phyloP scores from a whole-genome alignment of 148 eudicot genomes.

The Selenicereus undatus region DNA sequence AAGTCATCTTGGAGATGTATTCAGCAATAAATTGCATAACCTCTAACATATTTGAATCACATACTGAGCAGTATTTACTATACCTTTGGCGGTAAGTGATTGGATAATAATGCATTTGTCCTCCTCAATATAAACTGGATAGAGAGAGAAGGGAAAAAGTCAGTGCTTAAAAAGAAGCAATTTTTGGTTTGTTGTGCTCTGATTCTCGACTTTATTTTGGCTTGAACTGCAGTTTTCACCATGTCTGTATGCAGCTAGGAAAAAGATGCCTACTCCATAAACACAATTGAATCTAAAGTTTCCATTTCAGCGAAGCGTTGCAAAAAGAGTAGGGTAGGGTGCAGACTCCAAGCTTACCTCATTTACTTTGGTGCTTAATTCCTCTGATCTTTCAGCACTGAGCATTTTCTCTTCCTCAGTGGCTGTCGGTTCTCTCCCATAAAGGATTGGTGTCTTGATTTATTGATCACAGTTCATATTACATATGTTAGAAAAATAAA shows the following conservation, averaged over 20 bases:
- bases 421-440: conserved; percentile 90
- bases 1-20: background rate
- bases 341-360: conserved; percentile 42
- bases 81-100: conserved; percentile 99
- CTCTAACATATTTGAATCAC: conserved; percentile 5
- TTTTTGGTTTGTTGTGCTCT: background rate
- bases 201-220: background rate
- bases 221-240: conserved; percentile 1
- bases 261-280: background rate
- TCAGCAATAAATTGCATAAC: background rate
- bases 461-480: conserved; percentile 12
- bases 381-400: conserved; percentile 70
- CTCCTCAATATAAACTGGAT: conserved; percentile 94
- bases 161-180: background rate
- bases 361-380: conserved; percentile 89
- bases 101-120: conserved; percentile 88
- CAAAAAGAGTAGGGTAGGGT: no score
- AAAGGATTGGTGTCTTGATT: conserved; percentile 69
- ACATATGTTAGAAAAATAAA: conserved; percentile 1
- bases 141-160: conserved; percentile 15
- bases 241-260: background rate
- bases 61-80: conserved; percentile 1
- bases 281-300: background rate
- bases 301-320: background rate
- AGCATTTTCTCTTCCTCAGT: conserved; percentile 67